Conservation (phyloP, 176 grass and related monocot genomes). For the Musa schizocarpa region DNA sequence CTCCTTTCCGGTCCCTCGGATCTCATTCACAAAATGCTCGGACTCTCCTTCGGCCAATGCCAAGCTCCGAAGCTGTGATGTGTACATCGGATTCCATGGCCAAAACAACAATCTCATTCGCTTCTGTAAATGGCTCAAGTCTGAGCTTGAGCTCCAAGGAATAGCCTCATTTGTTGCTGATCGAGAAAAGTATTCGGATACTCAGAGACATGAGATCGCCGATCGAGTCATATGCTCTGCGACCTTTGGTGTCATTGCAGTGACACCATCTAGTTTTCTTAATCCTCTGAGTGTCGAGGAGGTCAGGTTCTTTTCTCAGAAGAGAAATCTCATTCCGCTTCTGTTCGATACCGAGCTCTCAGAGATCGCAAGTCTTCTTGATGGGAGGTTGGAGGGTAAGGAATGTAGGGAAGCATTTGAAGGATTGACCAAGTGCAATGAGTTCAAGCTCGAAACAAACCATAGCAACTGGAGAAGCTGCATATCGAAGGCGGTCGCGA, state of each 20-base stretch:
- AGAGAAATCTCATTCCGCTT: conserved; percentile 88
- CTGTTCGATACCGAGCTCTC: conserved; percentile 62
- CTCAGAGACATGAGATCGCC: conserved; percentile 78
- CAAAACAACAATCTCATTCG: conserved; percentile 54
- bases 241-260: conserved; percentile 57
- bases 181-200: conserved; percentile 76
- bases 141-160: conserved; percentile 89
- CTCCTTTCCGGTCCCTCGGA: conserved; percentile 83
- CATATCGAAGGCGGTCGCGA: conserved; percentile 41
- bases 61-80: conserved; percentile 84
- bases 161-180: conserved; percentile 90
- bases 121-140: conserved; percentile 95
- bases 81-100: conserved; percentile 92
- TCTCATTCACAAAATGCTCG: conserved; percentile 71
- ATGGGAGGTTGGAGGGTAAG: conserved; percentile 76
- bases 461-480: conserved; percentile 76
- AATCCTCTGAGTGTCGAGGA: conserved; percentile 85
- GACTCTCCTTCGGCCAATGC: conserved; percentile 74
- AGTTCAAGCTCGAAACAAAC: conserved; percentile 84
- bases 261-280: conserved; percentile 75
- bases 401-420: conserved; percentile 85
- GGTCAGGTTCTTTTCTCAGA: conserved; percentile 90
- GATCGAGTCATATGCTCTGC: conserved; percentile 90
- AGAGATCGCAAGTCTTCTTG: conserved; percentile 53
- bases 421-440: conserved; percentile 68